Evolutionary conservation across 306 rosid species (phyloP).

Genomic region (Macrotyloma uniflorum): DNA sequence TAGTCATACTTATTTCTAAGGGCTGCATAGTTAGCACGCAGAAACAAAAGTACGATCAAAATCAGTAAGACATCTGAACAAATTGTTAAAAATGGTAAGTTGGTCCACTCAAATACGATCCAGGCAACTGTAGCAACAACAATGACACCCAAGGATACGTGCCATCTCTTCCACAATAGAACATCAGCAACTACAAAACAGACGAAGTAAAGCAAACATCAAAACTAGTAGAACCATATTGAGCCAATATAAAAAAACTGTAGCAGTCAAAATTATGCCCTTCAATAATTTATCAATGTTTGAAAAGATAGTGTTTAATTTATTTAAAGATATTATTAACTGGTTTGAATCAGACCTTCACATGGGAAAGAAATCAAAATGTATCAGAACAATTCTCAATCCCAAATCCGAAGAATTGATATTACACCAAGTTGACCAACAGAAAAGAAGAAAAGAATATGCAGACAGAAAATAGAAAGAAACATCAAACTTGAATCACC

Average conservation of each 20-base stretch:
- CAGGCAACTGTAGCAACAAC: slow-evolving; percentile 79
- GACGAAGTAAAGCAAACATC: slow-evolving; percentile 26
- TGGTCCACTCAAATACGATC: slow-evolving; percentile 70
- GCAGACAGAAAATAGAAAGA: neutral
- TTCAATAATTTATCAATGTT: slow-evolving; percentile 2
- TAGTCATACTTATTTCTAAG: slow-evolving; percentile 67
- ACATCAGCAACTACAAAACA: slow-evolving; percentile 70
- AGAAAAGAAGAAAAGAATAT: neutral
- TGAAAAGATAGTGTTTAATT: neutral
- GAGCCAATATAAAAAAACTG: neutral
- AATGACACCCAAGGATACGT: slow-evolving; percentile 66
- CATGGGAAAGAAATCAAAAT: neutral
- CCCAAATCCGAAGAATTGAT: neutral
- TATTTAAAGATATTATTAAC: neutral
- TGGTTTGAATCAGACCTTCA: neutral
- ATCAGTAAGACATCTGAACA: slow-evolving; percentile 93
- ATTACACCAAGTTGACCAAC: neutral
- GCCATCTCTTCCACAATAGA: slow-evolving; percentile 74
- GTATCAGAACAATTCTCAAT: neutral
- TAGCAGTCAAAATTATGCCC: slow-evolving; percentile 5
- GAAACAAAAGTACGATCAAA: slow-evolving; percentile 68
- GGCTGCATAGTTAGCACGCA: slow-evolving; percentile 73
- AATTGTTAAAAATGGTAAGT: slow-evolving; percentile 70
- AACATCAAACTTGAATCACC: neutral
- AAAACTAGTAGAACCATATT: slow-evolving; percentile 2